Percentiles rank a stretch among this genome's conserved stretches.
Evolutionary conservation across 306 rosid genomes (phyloP).

Genomic region (Herpetospermum pedunculosum): DNA sequence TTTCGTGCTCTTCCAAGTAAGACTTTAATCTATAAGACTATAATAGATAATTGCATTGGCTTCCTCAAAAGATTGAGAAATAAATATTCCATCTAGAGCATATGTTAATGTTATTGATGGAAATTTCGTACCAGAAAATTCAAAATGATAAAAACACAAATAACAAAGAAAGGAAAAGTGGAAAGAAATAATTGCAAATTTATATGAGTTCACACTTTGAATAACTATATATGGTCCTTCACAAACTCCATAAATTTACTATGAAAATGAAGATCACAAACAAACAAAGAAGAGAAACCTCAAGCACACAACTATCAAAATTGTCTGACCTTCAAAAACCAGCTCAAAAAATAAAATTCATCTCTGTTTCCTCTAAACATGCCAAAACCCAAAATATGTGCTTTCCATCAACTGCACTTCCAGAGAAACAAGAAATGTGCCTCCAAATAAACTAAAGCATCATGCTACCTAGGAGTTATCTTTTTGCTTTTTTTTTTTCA

Average conservation of each 20-base stretch:
- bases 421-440: background rate
- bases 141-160: background rate
- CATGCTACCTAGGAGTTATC: background rate
- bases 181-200: background rate
- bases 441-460: background rate
- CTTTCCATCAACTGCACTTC: background rate
- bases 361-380: background rate
- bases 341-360: background rate
- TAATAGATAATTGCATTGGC: background rate
- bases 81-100: background rate
- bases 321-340: background rate
- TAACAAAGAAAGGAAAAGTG: background rate
- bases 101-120: background rate
- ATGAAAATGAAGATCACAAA: background rate
- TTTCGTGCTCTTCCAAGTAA: background rate
- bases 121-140: background rate
- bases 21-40: background rate
- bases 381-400: background rate
- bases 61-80: background rate
- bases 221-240: background rate
- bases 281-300: background rate
- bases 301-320: background rate
- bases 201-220: background rate
- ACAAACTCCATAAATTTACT: background rate
- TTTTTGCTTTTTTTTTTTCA: background rate